Conservation (phyloP, 345 rosid genomes). For the Murraya koenigii region DNA sequence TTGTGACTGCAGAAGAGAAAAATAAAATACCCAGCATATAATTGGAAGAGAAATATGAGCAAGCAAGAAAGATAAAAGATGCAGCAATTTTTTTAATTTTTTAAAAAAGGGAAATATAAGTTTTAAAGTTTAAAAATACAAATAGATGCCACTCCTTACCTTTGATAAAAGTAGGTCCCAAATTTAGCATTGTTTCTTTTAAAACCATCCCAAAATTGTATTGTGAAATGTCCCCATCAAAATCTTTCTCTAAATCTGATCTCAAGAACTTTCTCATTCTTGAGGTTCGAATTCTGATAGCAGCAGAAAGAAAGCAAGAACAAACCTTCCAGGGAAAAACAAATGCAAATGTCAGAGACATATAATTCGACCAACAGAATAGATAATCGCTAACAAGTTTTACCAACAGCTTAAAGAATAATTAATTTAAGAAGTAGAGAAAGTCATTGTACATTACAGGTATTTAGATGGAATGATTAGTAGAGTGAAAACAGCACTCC, state of each 20-base stretch:
- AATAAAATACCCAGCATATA: constrained; percentile 33
- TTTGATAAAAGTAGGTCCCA: constrained; percentile 97
- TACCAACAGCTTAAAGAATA: neutral
- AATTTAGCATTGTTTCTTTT: constrained; percentile 78
- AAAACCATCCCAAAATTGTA: constrained; percentile 68
- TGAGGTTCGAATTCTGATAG: constrained; percentile 58
- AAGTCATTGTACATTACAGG: neutral
- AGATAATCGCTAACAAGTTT: neutral
- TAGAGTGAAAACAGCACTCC: neutral
- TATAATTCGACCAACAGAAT: neutral
- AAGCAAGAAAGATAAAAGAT: constrained; percentile 7
- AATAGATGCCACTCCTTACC: constrained; percentile 41
- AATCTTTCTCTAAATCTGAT: constrained; percentile 34
- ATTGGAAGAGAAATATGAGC: constrained; percentile 20
- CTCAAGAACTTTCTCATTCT: constrained; percentile 31
- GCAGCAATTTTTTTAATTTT: neutral
- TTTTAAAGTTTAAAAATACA: constrained; percentile 20
- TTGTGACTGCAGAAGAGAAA: constrained; percentile 33
- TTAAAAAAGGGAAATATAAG: neutral
- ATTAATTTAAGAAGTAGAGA: neutral
- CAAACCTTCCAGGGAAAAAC: constrained; percentile 51
- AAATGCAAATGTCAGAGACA: constrained; percentile 12
- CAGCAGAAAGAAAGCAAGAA: constrained; percentile 62
- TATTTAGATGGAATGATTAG: neutral
- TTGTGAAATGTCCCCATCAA: constrained; percentile 43